Evolutionary conservation across 2,329 filamentous ascomycete species (phyloP).

Genomic region (Trematosphaeria pertusa): DNA sequence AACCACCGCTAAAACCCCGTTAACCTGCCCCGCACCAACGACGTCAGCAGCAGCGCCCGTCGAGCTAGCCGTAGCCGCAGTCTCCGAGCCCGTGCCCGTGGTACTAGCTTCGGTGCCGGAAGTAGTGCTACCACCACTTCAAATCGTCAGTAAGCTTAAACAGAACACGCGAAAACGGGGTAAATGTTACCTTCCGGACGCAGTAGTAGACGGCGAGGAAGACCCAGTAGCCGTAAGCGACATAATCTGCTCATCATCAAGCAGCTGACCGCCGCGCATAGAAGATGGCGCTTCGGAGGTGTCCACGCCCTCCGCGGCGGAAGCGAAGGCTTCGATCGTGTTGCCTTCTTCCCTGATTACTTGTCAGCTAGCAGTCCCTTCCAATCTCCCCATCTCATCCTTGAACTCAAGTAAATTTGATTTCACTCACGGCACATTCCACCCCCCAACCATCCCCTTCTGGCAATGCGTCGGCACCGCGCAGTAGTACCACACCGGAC

Average conservation of each 20-base stretch:
- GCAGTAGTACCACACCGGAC: conserved; percentile 36
- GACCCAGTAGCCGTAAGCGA: conserved; percentile 14
- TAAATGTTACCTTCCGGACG: neutral
- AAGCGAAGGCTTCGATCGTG: conserved; percentile 8
- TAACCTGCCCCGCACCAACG: neutral
- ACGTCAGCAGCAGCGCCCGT: neutral
- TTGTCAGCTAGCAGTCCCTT: neutral
- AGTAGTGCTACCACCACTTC: neutral
- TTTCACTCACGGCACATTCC: conserved; percentile 27
- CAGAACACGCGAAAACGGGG: neutral
- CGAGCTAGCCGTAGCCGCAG: neutral
- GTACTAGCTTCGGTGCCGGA: conserved; percentile 1
- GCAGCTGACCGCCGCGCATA: conserved; percentile 20
- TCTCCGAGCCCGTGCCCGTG: neutral
- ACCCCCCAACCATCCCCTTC: conserved; percentile 30
- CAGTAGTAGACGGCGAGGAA: conserved; percentile 5
- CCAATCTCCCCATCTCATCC: neutral
- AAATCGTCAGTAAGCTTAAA: neutral
- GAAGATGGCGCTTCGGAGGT: conserved; percentile 3
- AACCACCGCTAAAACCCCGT: conserved; percentile 4
- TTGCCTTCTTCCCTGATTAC: conserved; percentile 3
- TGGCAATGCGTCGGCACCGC: conserved; percentile 28
- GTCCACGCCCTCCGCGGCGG: conserved; percentile 10
- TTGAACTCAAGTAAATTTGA: neutral
- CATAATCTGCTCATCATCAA: conserved; percentile 23